Evolutionary conservation across 2,329 filamentous ascomycete species (phyloP).

Genomic region (Ceratocystis albifundus): DNA sequence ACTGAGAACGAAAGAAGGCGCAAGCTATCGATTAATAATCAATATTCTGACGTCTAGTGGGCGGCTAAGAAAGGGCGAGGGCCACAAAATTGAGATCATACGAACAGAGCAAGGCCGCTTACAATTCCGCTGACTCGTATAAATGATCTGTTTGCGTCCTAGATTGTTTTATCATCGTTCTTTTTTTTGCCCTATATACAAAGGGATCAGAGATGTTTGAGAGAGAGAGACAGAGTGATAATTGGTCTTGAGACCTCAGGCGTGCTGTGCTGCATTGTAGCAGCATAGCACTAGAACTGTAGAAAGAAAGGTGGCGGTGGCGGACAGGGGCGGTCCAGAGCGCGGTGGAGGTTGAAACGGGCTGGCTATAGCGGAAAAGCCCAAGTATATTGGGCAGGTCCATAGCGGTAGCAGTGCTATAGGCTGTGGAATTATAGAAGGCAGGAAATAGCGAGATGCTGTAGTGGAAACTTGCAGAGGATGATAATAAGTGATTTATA

Average conservation of each 20-base stretch:
- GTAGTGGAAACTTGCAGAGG: background rate
- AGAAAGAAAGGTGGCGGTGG: background rate
- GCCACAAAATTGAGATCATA: too few relatives aligned
- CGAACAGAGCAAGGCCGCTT: background rate
- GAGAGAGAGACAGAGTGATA: background rate
- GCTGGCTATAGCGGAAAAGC: background rate
- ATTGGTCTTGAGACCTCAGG: background rate
- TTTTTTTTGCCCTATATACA: background rate
- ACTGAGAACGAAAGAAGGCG: background rate
- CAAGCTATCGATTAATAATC: background rate
- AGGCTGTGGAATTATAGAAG: background rate
- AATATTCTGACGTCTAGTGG: background rate
- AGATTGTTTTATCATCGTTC: background rate
- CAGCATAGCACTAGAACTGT: background rate
- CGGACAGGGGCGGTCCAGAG: background rate
- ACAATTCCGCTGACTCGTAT: conserved; percentile 4
- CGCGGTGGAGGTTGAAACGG: background rate
- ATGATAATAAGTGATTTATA: background rate
- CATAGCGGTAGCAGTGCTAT: background rate
- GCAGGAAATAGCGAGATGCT: background rate
- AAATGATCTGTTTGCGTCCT: background rate
- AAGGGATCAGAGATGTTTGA: background rate
- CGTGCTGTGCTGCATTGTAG: background rate
- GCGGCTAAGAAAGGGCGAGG: too few relatives aligned
- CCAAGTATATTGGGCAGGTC: background rate